Evolutionary conservation across 1,284 basidiomycete species (phyloP).

Genomic region (Melampsora larici-populina): DNA sequence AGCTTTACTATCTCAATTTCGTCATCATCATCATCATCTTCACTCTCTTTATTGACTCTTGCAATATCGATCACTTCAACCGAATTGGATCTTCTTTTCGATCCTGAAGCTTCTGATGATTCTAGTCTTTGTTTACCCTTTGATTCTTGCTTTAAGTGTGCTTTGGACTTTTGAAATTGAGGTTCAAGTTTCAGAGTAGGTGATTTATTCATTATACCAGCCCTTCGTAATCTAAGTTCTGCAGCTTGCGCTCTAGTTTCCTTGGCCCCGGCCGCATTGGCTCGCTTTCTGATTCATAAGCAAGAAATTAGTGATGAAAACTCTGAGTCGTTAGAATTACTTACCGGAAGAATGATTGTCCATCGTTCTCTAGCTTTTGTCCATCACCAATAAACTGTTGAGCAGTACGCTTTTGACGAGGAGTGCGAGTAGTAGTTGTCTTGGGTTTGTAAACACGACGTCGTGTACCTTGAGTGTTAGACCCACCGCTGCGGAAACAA

Average conservation of each 20-base stretch:
- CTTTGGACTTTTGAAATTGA: no score
- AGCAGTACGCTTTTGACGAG: neutral
- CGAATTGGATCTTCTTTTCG: no score
- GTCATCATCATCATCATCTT: neutral
- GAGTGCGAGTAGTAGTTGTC: neutral
- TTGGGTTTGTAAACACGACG: constrained; percentile 13
- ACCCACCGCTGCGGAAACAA: neutral
- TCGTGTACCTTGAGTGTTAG: constrained; percentile 21
- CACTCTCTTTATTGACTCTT: neutral
- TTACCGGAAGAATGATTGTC: constrained; percentile 19
- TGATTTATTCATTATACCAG: neutral
- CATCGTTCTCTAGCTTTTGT: constrained; percentile 19
- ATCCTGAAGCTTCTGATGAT: no score
- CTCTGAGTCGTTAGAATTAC: neutral
- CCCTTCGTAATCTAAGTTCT: constrained; percentile 10
- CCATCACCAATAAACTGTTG: constrained; percentile 15
- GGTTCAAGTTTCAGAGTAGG: no score
- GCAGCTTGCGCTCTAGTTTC: constrained; percentile 23
- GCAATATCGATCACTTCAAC: no score
- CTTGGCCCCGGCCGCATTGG: constrained; percentile 31
- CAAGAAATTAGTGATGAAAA: neutral
- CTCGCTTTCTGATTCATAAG: constrained; percentile 11
- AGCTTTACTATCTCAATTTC: constrained; percentile 16
- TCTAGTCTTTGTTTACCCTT: no score
- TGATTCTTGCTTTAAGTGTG: no score